A percentile compares a stretch with the other conserved stretches of the same genome.
Conservation (phyloP, 331 rosid species). For the Dryas integrifolia region DNA sequence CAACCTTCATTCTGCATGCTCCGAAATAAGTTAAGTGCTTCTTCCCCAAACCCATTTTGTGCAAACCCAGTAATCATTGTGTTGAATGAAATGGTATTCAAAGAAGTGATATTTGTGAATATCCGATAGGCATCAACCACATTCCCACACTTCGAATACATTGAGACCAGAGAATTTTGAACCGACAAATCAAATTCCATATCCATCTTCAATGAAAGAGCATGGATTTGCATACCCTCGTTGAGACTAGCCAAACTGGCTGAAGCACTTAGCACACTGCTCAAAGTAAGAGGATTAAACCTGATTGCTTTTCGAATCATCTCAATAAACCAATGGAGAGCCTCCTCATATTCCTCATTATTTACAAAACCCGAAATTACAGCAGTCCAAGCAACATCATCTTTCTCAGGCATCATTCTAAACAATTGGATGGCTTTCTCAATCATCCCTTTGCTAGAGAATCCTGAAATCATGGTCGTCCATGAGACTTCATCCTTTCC, state of each 20-base stretch:
- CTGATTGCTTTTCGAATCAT: conserved; percentile 48
- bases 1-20: conserved; percentile 56
- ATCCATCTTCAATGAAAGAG: conserved; percentile 50
- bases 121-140: conserved; percentile 50
- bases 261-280: conserved; percentile 68
- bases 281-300: conserved; percentile 59
- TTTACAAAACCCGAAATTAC: conserved; percentile 71
- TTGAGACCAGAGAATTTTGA: conserved; percentile 75
- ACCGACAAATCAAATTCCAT: conserved; percentile 54
- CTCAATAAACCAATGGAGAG: conserved; percentile 57
- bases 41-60: conserved; percentile 65
- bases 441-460: conserved; percentile 48
- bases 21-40: conserved; percentile 47
- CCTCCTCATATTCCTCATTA: conserved; percentile 54
- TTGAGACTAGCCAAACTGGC: conserved; percentile 54
- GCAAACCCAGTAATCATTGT: conserved; percentile 71
- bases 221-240: conserved; percentile 74
- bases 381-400: conserved; percentile 77
- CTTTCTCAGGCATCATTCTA: conserved; percentile 57
- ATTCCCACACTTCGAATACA: conserved; percentile 79
- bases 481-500: conserved; percentile 64
- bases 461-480: conserved; percentile 70
- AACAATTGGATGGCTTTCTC: conserved; percentile 56
- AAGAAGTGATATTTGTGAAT: conserved; percentile 38
- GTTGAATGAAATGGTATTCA: conserved; percentile 57